Base-by-base conservation (phyloP, 768 basidiomycete species). In the Suillus discolor region DNA sequence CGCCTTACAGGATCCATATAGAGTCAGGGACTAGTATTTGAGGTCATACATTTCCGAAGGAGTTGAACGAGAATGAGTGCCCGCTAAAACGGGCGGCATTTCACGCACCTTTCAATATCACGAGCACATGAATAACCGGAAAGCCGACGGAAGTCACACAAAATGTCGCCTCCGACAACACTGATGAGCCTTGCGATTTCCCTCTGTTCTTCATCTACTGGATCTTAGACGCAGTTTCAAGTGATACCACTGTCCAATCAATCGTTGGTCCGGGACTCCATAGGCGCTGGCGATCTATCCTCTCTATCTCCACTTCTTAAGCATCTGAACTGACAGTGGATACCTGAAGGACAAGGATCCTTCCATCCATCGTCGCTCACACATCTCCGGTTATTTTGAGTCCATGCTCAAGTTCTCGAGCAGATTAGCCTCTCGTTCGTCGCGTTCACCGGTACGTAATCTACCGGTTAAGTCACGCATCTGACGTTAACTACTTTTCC, bases 321-420 rank as follows among this genome's bases (percentile, higher is more conserved):
- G 20, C 60, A 36, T 28, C 51, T 38, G 55, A 63, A 57, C 53
- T 13, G 54, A 28, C 66, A 57, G 41, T 47, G 68, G 67, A 36
- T 51, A 15, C 47, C 49, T 42, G 67, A 62, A 64, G 66, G 65
- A 66, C 38, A 38, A 49, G 15, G 6, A 34, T 53, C 39, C 61
- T 67, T 60, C 41, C 25, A 60, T 42, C 23, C 62, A 11, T 57
- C 63, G 64, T 64, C 64, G 62, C 45, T 38, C 60, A 36, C 20
- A 38, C 38, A 55, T 41, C 41, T 54, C 31, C 47, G 12, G 39
- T 31, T 18, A 28, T 47, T 49, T 28, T 18, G 11, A 59, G 62
- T 62, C 65, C 62, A 72, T 72, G 70, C 72, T 69, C 36, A 69
- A 62, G 59, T 67, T 68, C 64, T 65, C 72, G 25, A 68, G 62